phyloP scores from a whole-genome alignment of 768 basidiomycete genomes.

The Brasilioporus rufonigricans region DNA sequence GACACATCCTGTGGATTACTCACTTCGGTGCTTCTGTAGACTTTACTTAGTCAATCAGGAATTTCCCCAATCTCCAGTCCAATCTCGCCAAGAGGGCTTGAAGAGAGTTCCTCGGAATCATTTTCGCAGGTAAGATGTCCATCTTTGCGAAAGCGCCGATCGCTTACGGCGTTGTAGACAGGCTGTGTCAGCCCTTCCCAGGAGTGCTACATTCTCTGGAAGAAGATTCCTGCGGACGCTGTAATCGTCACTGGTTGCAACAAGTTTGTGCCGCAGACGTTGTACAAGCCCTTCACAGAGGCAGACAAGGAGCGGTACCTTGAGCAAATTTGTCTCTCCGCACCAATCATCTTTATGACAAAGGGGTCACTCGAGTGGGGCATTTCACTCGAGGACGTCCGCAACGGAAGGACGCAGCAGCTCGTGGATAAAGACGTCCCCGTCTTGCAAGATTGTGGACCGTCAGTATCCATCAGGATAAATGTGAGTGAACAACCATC shows the following conservation, averaged over 20 bases:
- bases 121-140: constrained; percentile 1
- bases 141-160: neutral
- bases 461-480: constrained; percentile 69
- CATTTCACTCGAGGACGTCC: constrained; percentile 56
- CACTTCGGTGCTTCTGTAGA: neutral
- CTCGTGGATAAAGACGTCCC: constrained; percentile 54
- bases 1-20: neutral
- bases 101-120: neutral
- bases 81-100: neutral
- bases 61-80: neutral
- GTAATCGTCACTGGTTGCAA: constrained; percentile 32
- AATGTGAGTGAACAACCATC: constrained; percentile 41
- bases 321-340: constrained; percentile 58
- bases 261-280: constrained; percentile 59
- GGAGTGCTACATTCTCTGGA: constrained; percentile 18
- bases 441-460: constrained; percentile 65
- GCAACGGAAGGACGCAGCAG: constrained; percentile 52
- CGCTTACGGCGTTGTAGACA: constrained; percentile 1
- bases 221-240: constrained; percentile 2
- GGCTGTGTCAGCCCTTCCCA: constrained; percentile 3
- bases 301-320: constrained; percentile 73
- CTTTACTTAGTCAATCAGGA: neutral
- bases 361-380: constrained; percentile 55
- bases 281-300: constrained; percentile 70
- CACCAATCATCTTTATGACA: constrained; percentile 59